phyloP scores from a whole-genome alignment of 2,329 filamentous ascomycete species.

The Thielaviopsis euricoi region DNA sequence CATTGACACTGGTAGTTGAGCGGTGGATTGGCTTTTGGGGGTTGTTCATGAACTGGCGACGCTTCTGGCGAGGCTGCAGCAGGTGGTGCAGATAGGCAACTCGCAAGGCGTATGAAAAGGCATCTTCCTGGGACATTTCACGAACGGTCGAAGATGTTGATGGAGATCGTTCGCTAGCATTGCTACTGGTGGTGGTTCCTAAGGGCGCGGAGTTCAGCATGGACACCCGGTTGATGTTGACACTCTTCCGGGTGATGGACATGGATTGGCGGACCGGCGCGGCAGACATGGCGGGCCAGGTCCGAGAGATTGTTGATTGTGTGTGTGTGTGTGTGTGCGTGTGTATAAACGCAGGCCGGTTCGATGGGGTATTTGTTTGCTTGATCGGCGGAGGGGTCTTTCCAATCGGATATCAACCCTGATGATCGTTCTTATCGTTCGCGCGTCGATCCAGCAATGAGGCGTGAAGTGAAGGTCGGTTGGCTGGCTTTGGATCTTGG shows the following conservation, averaged over 20 bases:
- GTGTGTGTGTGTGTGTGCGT: no score
- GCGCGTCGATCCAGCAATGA: not conserved
- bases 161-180: not conserved
- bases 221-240: slow-evolving; percentile 9
- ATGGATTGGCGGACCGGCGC: slow-evolving; percentile 9
- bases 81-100: slow-evolving; percentile 86
- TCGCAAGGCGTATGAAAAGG: slow-evolving; percentile 79
- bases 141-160: slow-evolving; percentile 17
- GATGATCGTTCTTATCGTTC: not conserved
- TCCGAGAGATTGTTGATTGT: not conserved
- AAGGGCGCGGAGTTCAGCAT: not conserved
- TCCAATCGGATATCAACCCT: not conserved
- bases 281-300: slow-evolving; percentile 9
- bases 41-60: slow-evolving; percentile 66
- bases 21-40: slow-evolving; percentile 37
- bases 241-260: slow-evolving; percentile 8
- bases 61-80: slow-evolving; percentile 75
- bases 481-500: not conserved
- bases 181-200: not conserved
- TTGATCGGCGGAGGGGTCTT: not conserved
- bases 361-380: not conserved
- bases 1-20: slow-evolving; percentile 50
- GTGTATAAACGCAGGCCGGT: not conserved
- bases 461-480: not conserved
- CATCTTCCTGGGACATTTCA: slow-evolving; percentile 54